Evolutionary conservation across 495 filamentous ascomycete species (phyloP).

Genomic region (Neurospora africana): DNA sequence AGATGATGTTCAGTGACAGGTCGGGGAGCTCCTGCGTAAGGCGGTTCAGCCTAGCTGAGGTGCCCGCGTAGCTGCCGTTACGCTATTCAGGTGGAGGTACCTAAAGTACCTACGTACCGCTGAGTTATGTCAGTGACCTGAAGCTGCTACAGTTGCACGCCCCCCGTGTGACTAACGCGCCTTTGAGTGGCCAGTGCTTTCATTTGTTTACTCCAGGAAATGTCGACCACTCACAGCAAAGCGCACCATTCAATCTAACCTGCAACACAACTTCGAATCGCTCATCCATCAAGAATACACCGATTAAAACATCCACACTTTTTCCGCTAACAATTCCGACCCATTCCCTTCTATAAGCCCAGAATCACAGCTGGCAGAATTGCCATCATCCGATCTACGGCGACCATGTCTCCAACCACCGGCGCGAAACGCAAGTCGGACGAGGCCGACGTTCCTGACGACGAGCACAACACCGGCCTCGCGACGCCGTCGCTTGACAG

Average conservation of each 20-base stretch:
- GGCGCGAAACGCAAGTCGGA: slow-evolving; percentile 53
- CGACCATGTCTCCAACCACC: slow-evolving; percentile 43
- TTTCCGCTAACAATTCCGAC: not conserved
- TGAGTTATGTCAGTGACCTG: not conserved
- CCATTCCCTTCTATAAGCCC: not conserved
- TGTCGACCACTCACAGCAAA: slow-evolving; percentile 20
- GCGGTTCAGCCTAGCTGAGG: slow-evolving; percentile 15
- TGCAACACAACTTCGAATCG: slow-evolving; percentile 9
- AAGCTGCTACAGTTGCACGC: not conserved
- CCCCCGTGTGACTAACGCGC: not conserved
- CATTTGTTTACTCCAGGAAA: slow-evolving; percentile 28
- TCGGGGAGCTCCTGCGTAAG: slow-evolving; percentile 17
- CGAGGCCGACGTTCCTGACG: slow-evolving; percentile 26
- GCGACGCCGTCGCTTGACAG: slow-evolving; percentile 7
- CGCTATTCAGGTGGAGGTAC: not conserved
- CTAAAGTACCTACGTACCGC: not conserved
- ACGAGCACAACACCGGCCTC: slow-evolving; percentile 18
- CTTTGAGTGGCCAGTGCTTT: slow-evolving; percentile 5
- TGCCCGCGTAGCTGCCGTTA: not conserved
- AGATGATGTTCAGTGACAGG: not conserved
- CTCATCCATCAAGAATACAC: not conserved
- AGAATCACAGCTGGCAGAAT: not conserved
- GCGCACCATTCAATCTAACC: slow-evolving; percentile 2
- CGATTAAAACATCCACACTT: not conserved
- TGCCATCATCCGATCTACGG: not conserved